These are phyloP conservation scores for Backusella luteola DNA, from an alignment of 192 early-diverging fungal genomes.

Conservation along the genomic window DNA sequence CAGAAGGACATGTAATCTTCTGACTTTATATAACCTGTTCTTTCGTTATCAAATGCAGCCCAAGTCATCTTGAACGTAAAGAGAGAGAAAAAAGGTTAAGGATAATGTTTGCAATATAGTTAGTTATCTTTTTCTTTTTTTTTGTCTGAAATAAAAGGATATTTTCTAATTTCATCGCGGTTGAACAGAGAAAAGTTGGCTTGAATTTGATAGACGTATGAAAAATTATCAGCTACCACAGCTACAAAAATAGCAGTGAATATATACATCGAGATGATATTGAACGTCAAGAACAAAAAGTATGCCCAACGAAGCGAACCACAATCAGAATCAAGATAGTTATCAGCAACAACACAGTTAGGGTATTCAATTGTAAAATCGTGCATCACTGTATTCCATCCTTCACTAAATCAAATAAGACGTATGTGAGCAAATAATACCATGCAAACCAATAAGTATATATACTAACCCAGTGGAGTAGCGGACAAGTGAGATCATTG, in stretches of 20 bases:
- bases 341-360: constrained; percentile 43
- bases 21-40: constrained; percentile 48
- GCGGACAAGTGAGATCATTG: constrained; percentile 49
- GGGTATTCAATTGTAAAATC: constrained; percentile 55
- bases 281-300: constrained; percentile 55
- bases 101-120: background rate
- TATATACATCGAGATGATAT: constrained; percentile 69
- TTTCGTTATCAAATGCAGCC: constrained; percentile 43
- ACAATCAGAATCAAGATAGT: constrained; percentile 56
- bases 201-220: constrained; percentile 60
- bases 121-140: background rate
- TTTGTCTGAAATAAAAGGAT: constrained; percentile 36
- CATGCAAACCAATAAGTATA: background rate
- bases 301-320: constrained; percentile 54
- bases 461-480: constrained; percentile 51
- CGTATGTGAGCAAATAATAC: background rate
- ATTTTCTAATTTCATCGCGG: constrained; percentile 57
- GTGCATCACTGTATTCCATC: constrained; percentile 63
- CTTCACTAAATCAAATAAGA: constrained; percentile 42
- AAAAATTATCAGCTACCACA: constrained; percentile 62
- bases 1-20: constrained; percentile 51
- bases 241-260: constrained; percentile 62
- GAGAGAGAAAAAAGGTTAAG: constrained; percentile 24
- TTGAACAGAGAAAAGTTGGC: constrained; percentile 56
- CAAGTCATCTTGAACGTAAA: constrained; percentile 53